Base-by-base conservation (phyloP, 371 early-diverging fungal genomes). In the Circinella umbellata region DNA sequence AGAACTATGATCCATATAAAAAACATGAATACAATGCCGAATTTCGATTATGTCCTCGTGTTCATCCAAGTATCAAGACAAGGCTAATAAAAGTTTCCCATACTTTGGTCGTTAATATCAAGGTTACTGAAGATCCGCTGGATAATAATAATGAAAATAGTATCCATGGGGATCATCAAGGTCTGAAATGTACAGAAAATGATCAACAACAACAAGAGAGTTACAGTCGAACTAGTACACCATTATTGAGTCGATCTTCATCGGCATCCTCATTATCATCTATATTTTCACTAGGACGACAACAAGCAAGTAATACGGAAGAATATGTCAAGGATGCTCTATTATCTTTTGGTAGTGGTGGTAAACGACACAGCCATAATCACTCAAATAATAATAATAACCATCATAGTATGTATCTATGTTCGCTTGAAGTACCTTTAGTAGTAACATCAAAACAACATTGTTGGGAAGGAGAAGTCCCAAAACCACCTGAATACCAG, bases 371-470 rank as follows among this genome's bases (percentile, higher is more conserved):
- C 46, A 17, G 18, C 57, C 36, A 59, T 54, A 49, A 63, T 20
- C 62, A 34, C 18, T 14, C 38, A n/a, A n/a, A n/a, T 17, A 6
- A 17, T 20, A 42, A 63, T 37, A 39, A 63, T 15, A 35, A 36
- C 17, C 14, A 42, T 13, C 35, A n/a, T 6, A 67, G 61, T 4
- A 9, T 62, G 17, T 69, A 55, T 42, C 6, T 76, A 8, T 81
- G 81, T 47, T 62, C 76, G 0, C 51, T 83, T 10, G 81, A 83
- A 61, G 51, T 81, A 1, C 84, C 84, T 27, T 37, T 83, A 36
- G 76, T 81, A 6, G 76, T 83, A 11, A 81, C 81, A 8, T 81
- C 81, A 6, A 69, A 81, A 17, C 78, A 80, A 57, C 75, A 74
- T 27, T 72, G 64, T 15, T 82, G 80, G 83, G 68, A 68, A 68